Evolutionary conservation across 2,329 filamentous ascomycete genomes (phyloP), one percentile per base, ranked within the genome.

Genomic region (Colletotrichum sp.): DNA sequence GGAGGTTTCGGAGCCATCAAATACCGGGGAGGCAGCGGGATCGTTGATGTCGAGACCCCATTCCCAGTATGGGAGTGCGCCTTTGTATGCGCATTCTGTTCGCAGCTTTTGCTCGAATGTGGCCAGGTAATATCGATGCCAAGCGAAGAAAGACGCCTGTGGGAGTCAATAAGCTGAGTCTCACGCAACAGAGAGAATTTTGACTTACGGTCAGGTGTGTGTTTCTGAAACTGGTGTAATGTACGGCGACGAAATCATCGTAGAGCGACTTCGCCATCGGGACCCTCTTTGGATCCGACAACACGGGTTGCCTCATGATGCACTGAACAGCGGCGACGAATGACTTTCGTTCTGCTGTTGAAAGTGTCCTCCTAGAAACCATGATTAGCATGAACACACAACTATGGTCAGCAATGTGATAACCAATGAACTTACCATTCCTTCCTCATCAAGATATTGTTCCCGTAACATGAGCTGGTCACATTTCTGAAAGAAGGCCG

Each of bases 1-100:
- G 7, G 82, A 84, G 55, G 80, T 82, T 2, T 81, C 82, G 65
- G 82, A 85, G 43, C 86, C 86, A 61, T 87, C 85, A 71, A 86
- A 86, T n/a, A 87, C 79, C 2, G 84, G 80, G 9, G 82, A 85
- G 74, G 78, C 82, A 21, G 81, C 76, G 43, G 83, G 78, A 43
- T 79, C 75, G 7, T 78, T 63, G 8, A 87, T 43, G 7, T 77
- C 76, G 1, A 74, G 59, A 15, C 73, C 73, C 76, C 76, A 77
- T 64, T 77, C 76, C 76, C 76, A 77, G 34, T 77, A 77, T 5
- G 80, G 80, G 0, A 79, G 78, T 8, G 71, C 73, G 4, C 78
- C 74, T 43, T 74, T 72, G 32, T 77, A 79, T 32, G 65, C 74
- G 13, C 78, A 79, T 26, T 78, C 74, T 3, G 71, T 61, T 1